Conservation (phyloP, 1,284 basidiomycete genomes). For the Tilletia walkeri region DNA sequence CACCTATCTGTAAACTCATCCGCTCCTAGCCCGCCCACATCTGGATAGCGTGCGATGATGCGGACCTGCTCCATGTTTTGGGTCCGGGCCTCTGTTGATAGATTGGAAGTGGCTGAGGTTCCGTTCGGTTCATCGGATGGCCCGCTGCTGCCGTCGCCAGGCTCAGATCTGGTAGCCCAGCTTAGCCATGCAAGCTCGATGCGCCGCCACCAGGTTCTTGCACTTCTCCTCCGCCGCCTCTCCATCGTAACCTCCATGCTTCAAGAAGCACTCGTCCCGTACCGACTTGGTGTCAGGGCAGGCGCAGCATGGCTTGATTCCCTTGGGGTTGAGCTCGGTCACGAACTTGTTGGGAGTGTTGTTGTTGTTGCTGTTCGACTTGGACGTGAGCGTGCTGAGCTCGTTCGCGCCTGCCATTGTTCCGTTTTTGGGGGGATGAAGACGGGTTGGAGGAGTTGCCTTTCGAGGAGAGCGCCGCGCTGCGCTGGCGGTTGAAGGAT, state of each 20-base stretch:
- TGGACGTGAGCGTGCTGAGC: not conserved
- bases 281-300: constrained; percentile 88
- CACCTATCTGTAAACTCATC: too few relatives aligned
- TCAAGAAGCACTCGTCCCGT: constrained; percentile 90
- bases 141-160: not conserved
- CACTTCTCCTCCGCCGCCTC: constrained; percentile 68
- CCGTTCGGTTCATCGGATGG: too few relatives aligned
- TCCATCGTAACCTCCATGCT: constrained; percentile 64
- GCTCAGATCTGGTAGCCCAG: constrained; percentile 54
- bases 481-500: too few relatives aligned
- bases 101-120: too few relatives aligned
- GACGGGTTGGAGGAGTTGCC: too few relatives aligned
- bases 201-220: constrained; percentile 72
- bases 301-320: constrained; percentile 94
- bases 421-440: too few relatives aligned
- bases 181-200: constrained; percentile 84
- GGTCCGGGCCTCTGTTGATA: too few relatives aligned
- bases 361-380: not conserved
- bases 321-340: constrained; percentile 72
- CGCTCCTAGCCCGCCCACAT: too few relatives aligned
- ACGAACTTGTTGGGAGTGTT: constrained; percentile 34
- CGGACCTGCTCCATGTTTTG: too few relatives aligned
- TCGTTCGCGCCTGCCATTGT: too few relatives aligned
- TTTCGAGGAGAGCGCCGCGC: too few relatives aligned
- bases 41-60: too few relatives aligned